A percentile compares a stretch with the other conserved stretches of the same genome.
Evolutionary conservation across 176 grass and related monocot genomes (phyloP).

Genomic region (Oryza punctata): DNA sequence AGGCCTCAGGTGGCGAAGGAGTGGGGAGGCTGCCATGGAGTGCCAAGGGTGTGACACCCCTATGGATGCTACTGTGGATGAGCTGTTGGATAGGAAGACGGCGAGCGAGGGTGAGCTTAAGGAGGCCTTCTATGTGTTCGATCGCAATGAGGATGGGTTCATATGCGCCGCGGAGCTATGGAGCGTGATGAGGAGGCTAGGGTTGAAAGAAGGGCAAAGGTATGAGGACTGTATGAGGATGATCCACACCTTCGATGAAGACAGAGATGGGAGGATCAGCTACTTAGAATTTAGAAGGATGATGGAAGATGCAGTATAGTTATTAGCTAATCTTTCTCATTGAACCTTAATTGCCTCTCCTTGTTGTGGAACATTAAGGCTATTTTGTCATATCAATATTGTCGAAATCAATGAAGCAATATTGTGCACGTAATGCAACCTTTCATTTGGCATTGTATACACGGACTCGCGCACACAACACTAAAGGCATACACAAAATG

Average conservation of each 20-base stretch:
- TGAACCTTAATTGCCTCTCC: background rate
- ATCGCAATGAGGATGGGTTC: constrained; percentile 50
- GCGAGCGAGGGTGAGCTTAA: constrained; percentile 34
- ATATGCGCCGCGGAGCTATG: constrained; percentile 41
- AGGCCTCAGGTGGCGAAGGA: background rate
- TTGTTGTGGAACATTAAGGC: background rate
- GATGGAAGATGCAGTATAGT: constrained; percentile 38
- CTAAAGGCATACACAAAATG: too few relatives aligned
- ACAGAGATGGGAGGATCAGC: constrained; percentile 42
- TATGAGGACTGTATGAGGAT: constrained; percentile 45
- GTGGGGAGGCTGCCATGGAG: background rate
- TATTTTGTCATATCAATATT: too few relatives aligned
- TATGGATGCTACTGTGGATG: background rate
- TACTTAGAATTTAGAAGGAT: constrained; percentile 48
- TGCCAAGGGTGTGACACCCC: constrained; percentile 9
- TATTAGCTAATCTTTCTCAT: background rate
- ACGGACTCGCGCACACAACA: too few relatives aligned
- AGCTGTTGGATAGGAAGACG: background rate
- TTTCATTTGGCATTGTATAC: too few relatives aligned
- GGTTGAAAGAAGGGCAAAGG: constrained; percentile 21
- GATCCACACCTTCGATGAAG: constrained; percentile 25
- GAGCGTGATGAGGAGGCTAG: constrained; percentile 46
- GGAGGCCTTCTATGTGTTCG: constrained; percentile 47
- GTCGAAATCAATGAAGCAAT: too few relatives aligned
- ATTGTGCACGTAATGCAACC: too few relatives aligned